Percentiles rank a stretch among this genome's conserved stretches.
Evolutionary conservation across 805 yeast genomes (phyloP).

Genomic region (Saccharomycopsis sp.): DNA sequence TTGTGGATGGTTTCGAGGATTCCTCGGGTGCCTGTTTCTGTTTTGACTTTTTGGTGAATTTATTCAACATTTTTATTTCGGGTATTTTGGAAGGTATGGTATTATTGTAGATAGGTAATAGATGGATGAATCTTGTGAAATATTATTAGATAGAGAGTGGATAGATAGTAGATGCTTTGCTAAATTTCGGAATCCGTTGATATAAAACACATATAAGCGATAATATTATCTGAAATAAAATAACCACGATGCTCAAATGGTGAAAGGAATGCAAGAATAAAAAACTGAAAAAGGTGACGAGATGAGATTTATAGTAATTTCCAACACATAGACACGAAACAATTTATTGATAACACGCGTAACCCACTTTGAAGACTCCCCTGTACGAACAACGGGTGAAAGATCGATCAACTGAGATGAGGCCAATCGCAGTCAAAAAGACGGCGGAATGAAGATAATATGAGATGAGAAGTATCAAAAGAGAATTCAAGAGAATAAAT

Average conservation of each 20-base stretch:
- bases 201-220: too few species aligned
- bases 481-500: neutral
- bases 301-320: too few species aligned
- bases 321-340: neutral
- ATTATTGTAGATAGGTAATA: too few species aligned
- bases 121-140: too few species aligned
- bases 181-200: too few species aligned
- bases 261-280: neutral
- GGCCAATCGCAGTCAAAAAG: neutral
- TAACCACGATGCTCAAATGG: too few species aligned
- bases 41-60: constrained; percentile 9
- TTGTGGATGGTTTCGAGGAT: neutral
- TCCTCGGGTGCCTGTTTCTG: constrained; percentile 4
- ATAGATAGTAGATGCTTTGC: too few species aligned
- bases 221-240: too few species aligned
- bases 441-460: too few species aligned
- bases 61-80: constrained; percentile 5
- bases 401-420: neutral
- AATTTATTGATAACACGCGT: neutral
- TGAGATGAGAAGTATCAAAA: neutral
- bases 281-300: neutral
- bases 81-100: too few species aligned
- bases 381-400: neutral
- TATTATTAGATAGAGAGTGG: too few species aligned
- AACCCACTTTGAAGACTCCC: too few species aligned